Conservation (phyloP, 164 flowering plant species). For the Liriodendron chinense region DNA sequence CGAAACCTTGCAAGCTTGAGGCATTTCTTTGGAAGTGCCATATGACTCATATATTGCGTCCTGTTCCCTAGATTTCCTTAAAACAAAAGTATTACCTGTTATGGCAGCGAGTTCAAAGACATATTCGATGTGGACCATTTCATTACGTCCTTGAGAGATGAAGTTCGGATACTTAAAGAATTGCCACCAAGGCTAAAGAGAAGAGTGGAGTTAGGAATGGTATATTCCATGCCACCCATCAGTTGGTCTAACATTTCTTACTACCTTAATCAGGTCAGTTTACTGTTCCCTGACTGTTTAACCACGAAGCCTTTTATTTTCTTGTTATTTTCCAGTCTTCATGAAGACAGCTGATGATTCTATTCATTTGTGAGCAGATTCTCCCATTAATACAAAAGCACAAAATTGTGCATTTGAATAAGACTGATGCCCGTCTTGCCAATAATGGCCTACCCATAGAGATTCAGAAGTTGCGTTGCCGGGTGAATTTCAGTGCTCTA, state of each 20-base stretch:
- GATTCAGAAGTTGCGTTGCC: conserved; percentile 84
- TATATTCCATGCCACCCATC: conserved; percentile 75
- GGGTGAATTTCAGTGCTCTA: conserved; percentile 75
- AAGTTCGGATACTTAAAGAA: conserved; percentile 76
- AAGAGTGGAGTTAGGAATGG: conserved; percentile 55
- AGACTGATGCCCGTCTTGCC: conserved; percentile 87
- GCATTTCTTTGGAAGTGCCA: neutral
- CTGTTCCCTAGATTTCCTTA: neutral
- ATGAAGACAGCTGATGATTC: neutral
- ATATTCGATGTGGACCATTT: conserved; percentile 94
- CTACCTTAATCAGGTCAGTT: conserved; percentile 59
- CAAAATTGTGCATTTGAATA: conserved; percentile 78
- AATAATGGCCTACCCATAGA: conserved; percentile 75
- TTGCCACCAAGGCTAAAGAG: conserved; percentile 76
- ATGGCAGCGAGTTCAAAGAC: conserved; percentile 83
- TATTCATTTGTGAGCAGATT: conserved; percentile 41
- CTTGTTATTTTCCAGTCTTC: neutral
- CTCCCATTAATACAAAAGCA: conserved; percentile 81
- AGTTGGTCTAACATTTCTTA: conserved; percentile 92
- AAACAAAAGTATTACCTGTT: neutral
- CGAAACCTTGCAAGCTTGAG: neutral
- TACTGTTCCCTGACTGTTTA: neutral
- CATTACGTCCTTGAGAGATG: conserved; percentile 81
- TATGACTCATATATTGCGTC: neutral
- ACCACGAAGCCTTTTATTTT: neutral